Conservation (phyloP, 148 eudicot species). For the Silene uniflora region DNA sequence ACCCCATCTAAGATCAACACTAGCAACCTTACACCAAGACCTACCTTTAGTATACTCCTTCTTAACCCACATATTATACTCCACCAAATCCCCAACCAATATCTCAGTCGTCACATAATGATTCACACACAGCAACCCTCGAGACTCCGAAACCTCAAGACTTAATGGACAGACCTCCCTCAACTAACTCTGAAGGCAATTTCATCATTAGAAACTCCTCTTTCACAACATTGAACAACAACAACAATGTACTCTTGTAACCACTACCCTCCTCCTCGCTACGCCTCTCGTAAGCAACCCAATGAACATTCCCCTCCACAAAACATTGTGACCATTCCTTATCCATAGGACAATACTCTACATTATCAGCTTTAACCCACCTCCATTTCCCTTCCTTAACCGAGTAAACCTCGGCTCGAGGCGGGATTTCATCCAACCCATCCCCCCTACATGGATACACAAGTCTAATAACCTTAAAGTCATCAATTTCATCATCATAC, state of each 20-base stretch:
- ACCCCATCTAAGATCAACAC: slow-evolving; percentile 3
- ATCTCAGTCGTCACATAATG: background rate
- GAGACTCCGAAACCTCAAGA: background rate
- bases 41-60: background rate
- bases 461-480: no score
- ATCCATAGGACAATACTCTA: slow-evolving; percentile 6
- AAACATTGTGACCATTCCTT: slow-evolving; percentile 2
- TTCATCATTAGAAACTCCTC: slow-evolving; percentile 8
- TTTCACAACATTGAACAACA: slow-evolving; percentile 7
- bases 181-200: slow-evolving; percentile 7
- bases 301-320: background rate
- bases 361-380: background rate
- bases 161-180: background rate
- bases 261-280: background rate
- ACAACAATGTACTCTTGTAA: slow-evolving; percentile 7
- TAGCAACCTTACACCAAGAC: slow-evolving; percentile 10
- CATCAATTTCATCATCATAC: slow-evolving; percentile 1
- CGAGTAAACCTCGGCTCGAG: slow-evolving; percentile 5
- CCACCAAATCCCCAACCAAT: background rate
- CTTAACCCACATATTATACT: slow-evolving; percentile 13
- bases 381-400: slow-evolving; percentile 16
- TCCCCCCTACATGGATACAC: background rate
- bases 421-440: slow-evolving; percentile 6
- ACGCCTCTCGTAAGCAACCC: slow-evolving; percentile 8
- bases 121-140: slow-evolving; percentile 3